Conservation (phyloP, 305 asterid genomes). For the Fraxinus sp. region DNA sequence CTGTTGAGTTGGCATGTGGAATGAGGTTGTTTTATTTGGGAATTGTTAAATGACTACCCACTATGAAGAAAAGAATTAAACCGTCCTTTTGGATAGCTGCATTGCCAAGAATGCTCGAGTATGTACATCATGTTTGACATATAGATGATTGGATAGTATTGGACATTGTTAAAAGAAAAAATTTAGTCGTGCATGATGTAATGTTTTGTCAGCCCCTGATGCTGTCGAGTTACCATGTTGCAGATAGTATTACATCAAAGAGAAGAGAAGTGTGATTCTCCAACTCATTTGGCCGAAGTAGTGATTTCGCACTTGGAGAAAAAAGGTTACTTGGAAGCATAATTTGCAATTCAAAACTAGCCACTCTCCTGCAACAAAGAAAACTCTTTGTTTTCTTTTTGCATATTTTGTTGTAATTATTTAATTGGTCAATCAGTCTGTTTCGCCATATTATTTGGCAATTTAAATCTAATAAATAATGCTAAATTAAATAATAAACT, state of each 20-base stretch:
- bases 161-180: background rate
- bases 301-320: slow-evolving; percentile 64
- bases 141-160: background rate
- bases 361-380: background rate
- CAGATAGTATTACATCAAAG: slow-evolving; percentile 74
- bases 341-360: slow-evolving; percentile 11
- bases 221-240: slow-evolving; percentile 22
- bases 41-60: background rate
- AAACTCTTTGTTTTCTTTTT: background rate
- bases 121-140: background rate
- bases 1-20: background rate
- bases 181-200: background rate
- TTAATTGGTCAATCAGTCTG: slow-evolving; percentile 8
- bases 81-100: background rate
- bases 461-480: background rate
- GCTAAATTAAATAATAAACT: background rate
- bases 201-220: background rate
- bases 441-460: background rate
- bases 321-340: slow-evolving; percentile 66
- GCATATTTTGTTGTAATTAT: slow-evolving; percentile 1
- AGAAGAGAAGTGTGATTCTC: slow-evolving; percentile 56
- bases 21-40: background rate
- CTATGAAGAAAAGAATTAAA: background rate
- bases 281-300: slow-evolving; percentile 60
- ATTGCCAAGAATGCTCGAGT: background rate